These are phyloP conservation scores for Biscogniauxia marginata DNA, from an alignment of 2,329 filamentous ascomycete species.

Conservation along the genomic window DNA sequence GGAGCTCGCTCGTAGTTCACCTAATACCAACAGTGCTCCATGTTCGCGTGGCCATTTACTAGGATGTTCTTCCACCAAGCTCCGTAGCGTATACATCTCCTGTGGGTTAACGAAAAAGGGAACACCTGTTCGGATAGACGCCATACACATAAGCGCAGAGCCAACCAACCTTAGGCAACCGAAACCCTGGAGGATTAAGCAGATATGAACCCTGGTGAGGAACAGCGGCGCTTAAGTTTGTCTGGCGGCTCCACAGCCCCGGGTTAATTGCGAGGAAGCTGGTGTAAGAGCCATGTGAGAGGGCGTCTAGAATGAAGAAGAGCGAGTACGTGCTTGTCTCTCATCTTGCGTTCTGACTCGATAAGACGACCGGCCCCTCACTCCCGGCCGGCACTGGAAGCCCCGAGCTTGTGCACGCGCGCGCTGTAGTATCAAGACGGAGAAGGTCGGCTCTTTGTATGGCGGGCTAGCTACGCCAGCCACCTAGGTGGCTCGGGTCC, in stretches of 20 bases:
- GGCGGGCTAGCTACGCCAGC: slow-evolving; percentile 17
- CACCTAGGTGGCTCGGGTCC: slow-evolving; percentile 12
- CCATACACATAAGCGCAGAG: slow-evolving; percentile 20
- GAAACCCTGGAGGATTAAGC: slow-evolving; percentile 10
- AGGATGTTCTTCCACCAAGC: neutral
- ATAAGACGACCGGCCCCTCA: slow-evolving; percentile 3
- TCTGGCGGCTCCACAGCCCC: slow-evolving; percentile 21
- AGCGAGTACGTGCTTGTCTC: slow-evolving; percentile 3
- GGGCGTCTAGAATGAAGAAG: slow-evolving; percentile 13
- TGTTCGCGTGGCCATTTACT: neutral
- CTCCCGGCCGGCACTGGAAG: slow-evolving; percentile 16
- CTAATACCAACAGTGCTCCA: neutral
- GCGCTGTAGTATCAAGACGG: slow-evolving; percentile 20
- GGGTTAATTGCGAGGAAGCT: slow-evolving; percentile 16
- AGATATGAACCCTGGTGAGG: slow-evolving; percentile 13
- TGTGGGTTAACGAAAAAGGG: slow-evolving; percentile 8
- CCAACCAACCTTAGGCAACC: slow-evolving; percentile 11
- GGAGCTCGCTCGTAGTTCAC: neutral
- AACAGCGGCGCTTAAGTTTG: slow-evolving; percentile 23
- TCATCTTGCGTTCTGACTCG: slow-evolving; percentile 7
- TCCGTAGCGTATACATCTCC: slow-evolving; percentile 3
- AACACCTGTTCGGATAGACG: slow-evolving; percentile 7
- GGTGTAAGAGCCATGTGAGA: neutral
- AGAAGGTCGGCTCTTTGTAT: slow-evolving; percentile 9
- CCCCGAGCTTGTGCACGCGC: slow-evolving; percentile 14